Percentiles rank a stretch among this genome's conserved stretches.
phyloP scores from a whole-genome alignment of 164 flowering plant genomes.

The Hamamelis virginiana region DNA sequence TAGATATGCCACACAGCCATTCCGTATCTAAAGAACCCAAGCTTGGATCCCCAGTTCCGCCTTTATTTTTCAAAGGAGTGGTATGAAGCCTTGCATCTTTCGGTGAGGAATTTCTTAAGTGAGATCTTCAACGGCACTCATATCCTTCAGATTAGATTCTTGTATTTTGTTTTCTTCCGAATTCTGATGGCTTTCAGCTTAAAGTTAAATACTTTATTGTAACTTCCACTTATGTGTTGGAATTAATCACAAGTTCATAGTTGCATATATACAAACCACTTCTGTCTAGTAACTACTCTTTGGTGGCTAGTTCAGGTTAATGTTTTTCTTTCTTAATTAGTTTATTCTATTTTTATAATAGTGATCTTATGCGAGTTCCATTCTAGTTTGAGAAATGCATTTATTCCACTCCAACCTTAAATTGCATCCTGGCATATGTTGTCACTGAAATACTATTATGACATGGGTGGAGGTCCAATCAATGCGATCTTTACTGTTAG shows the following conservation, averaged over 20 bases:
- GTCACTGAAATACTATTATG: background rate
- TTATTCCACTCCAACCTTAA: too few relatives aligned
- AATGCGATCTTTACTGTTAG: background rate
- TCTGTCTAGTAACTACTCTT: too few relatives aligned
- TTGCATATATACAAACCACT: background rate
- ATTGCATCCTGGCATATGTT: too few relatives aligned
- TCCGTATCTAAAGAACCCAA: slow-evolving; percentile 77
- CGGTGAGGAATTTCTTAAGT: slow-evolving; percentile 78
- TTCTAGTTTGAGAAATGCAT: too few relatives aligned
- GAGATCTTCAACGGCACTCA: slow-evolving; percentile 80
- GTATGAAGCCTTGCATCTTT: slow-evolving; percentile 71
- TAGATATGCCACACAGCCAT: slow-evolving; percentile 56
- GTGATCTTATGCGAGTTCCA: background rate
- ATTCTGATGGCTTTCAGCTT: background rate
- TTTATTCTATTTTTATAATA: background rate
- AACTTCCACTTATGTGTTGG: background rate
- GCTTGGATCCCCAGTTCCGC: slow-evolving; percentile 74
- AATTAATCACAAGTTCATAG: background rate
- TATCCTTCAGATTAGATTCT: slow-evolving; percentile 56
- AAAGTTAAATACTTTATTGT: background rate
- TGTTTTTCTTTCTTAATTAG: background rate
- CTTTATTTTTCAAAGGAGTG: slow-evolving; percentile 85
- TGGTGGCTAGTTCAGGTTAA: too few relatives aligned
- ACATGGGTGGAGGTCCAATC: background rate
- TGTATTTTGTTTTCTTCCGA: slow-evolving; percentile 1